These are phyloP conservation scores for Amorphotheca resinae DNA, from an alignment of 495 filamentous ascomycete species.

Conservation along the genomic window DNA sequence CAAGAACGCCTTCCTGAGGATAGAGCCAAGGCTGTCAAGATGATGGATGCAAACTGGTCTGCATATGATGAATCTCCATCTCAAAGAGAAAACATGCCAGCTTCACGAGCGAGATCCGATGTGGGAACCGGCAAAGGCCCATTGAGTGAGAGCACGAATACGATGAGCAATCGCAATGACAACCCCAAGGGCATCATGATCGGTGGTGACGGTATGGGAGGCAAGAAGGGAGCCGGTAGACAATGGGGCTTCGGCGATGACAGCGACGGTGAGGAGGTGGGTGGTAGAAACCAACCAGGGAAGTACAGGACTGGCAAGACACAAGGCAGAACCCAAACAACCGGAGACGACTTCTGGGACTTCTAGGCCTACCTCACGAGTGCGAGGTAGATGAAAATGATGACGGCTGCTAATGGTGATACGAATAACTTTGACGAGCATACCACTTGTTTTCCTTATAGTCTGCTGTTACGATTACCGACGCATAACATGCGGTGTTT, in stretches of 20 bases:
- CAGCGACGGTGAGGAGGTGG: slow-evolving; percentile 28
- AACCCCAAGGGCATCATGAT: slow-evolving; percentile 29
- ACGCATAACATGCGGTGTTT: neutral
- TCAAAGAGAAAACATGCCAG: slow-evolving; percentile 31
- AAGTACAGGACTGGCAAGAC: slow-evolving; percentile 18
- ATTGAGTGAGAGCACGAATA: slow-evolving; percentile 18
- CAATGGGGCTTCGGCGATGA: slow-evolving; percentile 51
- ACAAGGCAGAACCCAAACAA: slow-evolving; percentile 8
- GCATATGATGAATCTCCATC: slow-evolving; percentile 49
- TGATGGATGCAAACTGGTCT: slow-evolving; percentile 56
- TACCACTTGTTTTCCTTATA: neutral
- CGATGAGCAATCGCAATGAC: slow-evolving; percentile 20
- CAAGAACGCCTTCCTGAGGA: slow-evolving; percentile 30
- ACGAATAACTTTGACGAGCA: neutral
- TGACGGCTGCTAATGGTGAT: slow-evolving; percentile 1
- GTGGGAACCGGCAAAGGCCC: slow-evolving; percentile 12
- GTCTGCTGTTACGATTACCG: neutral
- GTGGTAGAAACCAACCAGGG: slow-evolving; percentile 5
- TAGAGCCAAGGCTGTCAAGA: slow-evolving; percentile 47
- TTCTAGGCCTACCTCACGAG: slow-evolving; percentile 7
- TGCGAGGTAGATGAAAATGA: neutral
- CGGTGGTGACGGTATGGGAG: slow-evolving; percentile 65
- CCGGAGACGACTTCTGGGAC: slow-evolving; percentile 18
- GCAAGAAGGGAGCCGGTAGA: slow-evolving; percentile 45
- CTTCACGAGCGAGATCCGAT: slow-evolving; percentile 14